A percentile compares a stretch with the other conserved stretches of the same genome.
phyloP scores from a whole-genome alignment of 2,329 filamentous ascomycete species.

The Chaetomiaceae sp. region DNA sequence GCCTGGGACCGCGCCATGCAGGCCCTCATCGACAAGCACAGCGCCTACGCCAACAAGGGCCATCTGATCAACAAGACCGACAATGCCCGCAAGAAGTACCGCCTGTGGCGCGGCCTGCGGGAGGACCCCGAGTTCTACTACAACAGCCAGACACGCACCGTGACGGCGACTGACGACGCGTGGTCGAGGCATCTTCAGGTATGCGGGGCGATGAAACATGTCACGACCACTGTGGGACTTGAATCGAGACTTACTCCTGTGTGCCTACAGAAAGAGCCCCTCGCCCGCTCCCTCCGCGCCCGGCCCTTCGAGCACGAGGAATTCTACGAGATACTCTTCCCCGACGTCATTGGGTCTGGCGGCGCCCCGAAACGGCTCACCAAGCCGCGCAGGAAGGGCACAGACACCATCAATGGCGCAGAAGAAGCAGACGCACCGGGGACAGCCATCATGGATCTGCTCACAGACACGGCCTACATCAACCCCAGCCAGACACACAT shows the following conservation, averaged over 20 bases:
- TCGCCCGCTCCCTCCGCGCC: constrained; percentile 53
- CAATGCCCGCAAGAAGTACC: constrained; percentile 59
- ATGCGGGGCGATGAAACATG: constrained; percentile 25
- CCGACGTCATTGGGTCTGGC: constrained; percentile 56
- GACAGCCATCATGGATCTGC: constrained; percentile 43
- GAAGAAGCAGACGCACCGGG: constrained; percentile 48
- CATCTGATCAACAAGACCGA: constrained; percentile 62
- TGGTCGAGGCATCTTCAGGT: constrained; percentile 57
- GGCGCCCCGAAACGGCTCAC: constrained; percentile 57
- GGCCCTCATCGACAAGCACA: constrained; percentile 51
- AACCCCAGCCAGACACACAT: constrained; percentile 24
- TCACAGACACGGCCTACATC: constrained; percentile 33
- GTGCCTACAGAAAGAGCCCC: constrained; percentile 48
- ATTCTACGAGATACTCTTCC: constrained; percentile 57
- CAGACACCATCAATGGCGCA: constrained; percentile 40
- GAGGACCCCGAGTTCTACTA: constrained; percentile 56
- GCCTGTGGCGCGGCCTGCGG: constrained; percentile 55
- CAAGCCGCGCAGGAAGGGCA: constrained; percentile 48
- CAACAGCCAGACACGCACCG: constrained; percentile 45
- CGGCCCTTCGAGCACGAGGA: constrained; percentile 58
- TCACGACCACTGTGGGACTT: too few species aligned
- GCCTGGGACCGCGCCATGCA: constrained; percentile 56
- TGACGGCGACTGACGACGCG: constrained; percentile 53
- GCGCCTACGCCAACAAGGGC: constrained; percentile 55
- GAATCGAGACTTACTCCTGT: constrained; percentile 22